Base-by-base conservation (phyloP, 495 filamentous ascomycete genomes). In the Neurospora sp. region DNA sequence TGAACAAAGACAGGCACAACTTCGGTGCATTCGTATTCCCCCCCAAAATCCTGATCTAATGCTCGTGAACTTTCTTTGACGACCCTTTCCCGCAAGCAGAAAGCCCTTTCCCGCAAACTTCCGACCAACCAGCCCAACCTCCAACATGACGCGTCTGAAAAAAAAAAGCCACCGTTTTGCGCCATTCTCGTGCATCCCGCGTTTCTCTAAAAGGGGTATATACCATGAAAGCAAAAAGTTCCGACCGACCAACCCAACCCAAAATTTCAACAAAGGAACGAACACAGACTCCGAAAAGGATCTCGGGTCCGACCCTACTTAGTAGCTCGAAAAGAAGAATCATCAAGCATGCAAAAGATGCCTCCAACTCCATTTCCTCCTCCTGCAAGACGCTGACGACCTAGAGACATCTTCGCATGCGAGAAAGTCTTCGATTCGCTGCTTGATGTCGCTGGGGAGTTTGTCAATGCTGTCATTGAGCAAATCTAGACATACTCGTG, bases 381-480 rank as follows among this genome's bases (percentile, higher is more conserved):
- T 9, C 6, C 22, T 61, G 53, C 53, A 61, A 17, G 53, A 61
- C 7, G 53, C 3, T 1, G 53, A 61, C 14, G 14, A 61, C 53
- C 53, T 61, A 35, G 53, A 61, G 27, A 61, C 53, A 27, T 61
- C 53, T 35, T 61, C 53, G 14, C 53, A 61, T 14, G 53, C 78
- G n/a, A 80, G 70, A 31, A 74, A 80, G 9, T 72, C 70, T 69
- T 78, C 77, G 12, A 80, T 70, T 38, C 70, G 69, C 65, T 71
- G 71, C 65, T 71, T 78, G 53, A 74, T 75, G 48, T 82, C 81
- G 39, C 79, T 81, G 27, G 83, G 81, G n/a, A 85, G 71, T 31
- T 80, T 75, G 27, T 76, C 76, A 48, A 85, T 82, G 41, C 81
- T 80, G 70, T 85, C 82, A 61, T 85, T 85, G 14, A 85, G 75